Percentiles rank a stretch among this genome's conserved stretches.
These are phyloP conservation scores for Macrophomina tecta DNA, from an alignment of 2,329 filamentous ascomycete species.

Conservation along the genomic window DNA sequence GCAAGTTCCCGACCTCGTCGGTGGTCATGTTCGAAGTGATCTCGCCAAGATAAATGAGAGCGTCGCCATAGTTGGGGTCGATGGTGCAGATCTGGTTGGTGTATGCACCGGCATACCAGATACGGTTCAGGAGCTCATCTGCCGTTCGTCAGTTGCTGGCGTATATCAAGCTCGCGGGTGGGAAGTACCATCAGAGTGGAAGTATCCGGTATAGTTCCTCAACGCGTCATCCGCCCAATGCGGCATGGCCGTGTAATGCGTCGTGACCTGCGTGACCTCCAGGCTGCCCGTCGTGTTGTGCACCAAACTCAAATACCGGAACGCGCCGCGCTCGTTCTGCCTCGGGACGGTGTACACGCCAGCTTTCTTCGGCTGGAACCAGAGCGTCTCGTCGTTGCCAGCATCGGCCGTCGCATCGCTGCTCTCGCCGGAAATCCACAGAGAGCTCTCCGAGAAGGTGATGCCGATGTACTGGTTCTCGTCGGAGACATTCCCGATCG, in stretches of 20 bases:
- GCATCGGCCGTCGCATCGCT: conserved; percentile 56
- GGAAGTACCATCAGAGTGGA: conserved; percentile 47
- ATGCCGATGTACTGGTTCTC: conserved; percentile 49
- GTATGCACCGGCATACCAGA: conserved; percentile 53
- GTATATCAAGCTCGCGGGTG: not conserved
- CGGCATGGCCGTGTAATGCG: conserved; percentile 25
- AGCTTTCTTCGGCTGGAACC: conserved; percentile 48
- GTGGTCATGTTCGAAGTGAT: conserved; percentile 12
- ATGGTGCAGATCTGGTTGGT: conserved; percentile 50
- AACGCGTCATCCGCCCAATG: conserved; percentile 47
- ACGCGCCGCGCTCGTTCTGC: conserved; percentile 52
- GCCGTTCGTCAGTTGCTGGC: not conserved
- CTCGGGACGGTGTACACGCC: conserved; percentile 51
- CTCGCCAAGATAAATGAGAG: conserved; percentile 40
- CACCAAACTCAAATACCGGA: conserved; percentile 53
- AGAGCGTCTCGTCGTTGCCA: conserved; percentile 56
- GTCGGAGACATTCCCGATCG: conserved; percentile 14
- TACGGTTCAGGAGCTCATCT: conserved; percentile 52
- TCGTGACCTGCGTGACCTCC: conserved; percentile 22
- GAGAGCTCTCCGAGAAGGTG: conserved; percentile 49
- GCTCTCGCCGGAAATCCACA: conserved; percentile 56
- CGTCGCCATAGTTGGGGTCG: conserved; percentile 43
- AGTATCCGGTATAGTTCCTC: conserved; percentile 49
- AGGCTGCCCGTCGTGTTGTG: conserved; percentile 23
- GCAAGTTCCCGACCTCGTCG: conserved; percentile 50